phyloP scores from a whole-genome alignment of 179 eudicot genomes.

The Heliamphora pulchella region DNA sequence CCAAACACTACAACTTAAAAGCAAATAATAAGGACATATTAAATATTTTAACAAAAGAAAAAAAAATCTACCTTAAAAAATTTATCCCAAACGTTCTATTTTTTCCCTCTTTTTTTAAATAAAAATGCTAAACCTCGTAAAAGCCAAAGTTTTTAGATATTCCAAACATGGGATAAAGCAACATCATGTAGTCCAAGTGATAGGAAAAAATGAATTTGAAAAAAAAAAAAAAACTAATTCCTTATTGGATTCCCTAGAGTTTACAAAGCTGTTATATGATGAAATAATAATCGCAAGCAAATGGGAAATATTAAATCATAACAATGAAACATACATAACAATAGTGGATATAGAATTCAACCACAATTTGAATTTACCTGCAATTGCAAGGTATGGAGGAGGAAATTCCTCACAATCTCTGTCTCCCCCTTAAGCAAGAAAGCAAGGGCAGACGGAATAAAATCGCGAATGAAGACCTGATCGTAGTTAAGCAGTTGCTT shows the following conservation, averaged over 20 bases:
- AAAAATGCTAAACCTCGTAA: too few species aligned
- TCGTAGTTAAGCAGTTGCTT: conserved; percentile 73
- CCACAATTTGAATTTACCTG: conserved; percentile 40
- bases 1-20: too few species aligned
- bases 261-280: background rate
- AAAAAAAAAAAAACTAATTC: too few species aligned
- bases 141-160: too few species aligned
- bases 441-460: conserved; percentile 86
- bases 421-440: conserved; percentile 86
- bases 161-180: too few species aligned
- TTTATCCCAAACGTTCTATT: background rate
- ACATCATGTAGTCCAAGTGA: too few species aligned
- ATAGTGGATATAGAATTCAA: background rate
- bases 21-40: too few species aligned
- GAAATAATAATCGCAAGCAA: background rate
- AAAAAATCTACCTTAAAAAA: background rate
- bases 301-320: background rate
- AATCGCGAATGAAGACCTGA: conserved; percentile 91
- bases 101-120: too few species aligned
- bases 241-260: background rate
- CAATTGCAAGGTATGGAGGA: conserved; percentile 74
- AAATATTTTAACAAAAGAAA: too few species aligned
- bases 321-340: background rate
- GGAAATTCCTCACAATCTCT: conserved; percentile 87
- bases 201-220: too few species aligned